A percentile compares a stretch with the other conserved stretches of the same genome.
phyloP scores from a whole-genome alignment of 129 eudicot species.

The Oenanthe sinensis region DNA sequence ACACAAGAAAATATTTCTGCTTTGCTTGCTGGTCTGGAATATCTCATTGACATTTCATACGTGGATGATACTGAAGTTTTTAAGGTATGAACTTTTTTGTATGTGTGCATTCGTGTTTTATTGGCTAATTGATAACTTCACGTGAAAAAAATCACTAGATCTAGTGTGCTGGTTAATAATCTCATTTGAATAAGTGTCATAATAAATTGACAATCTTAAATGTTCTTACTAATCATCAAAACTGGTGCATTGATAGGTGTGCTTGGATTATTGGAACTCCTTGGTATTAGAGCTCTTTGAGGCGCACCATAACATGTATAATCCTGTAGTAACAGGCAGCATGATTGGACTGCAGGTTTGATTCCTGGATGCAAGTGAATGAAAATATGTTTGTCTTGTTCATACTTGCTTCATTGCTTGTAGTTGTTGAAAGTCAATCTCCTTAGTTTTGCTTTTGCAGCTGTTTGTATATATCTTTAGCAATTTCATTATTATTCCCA shows the following conservation, averaged over 20 bases:
- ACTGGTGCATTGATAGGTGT: constrained; percentile 44
- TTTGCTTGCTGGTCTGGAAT: constrained; percentile 71
- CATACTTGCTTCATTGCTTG: not conserved
- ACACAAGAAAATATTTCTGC: constrained; percentile 67
- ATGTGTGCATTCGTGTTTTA: not conserved
- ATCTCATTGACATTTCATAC: constrained; percentile 84
- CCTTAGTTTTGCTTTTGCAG: not conserved
- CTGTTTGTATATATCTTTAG: not conserved
- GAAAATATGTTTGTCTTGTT: not conserved
- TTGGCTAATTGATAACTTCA: not conserved
- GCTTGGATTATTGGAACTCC: constrained; percentile 98
- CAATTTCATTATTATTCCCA: not conserved
- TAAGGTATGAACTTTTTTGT: constrained; percentile 43
- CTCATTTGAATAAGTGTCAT: not conserved
- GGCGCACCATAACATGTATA: constrained; percentile 74
- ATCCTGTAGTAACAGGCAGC: constrained; percentile 54
- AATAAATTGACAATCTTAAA: not conserved
- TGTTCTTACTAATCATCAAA: not conserved
- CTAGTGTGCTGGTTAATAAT: not conserved
- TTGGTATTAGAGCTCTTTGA: constrained; percentile 82
- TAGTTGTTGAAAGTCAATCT: not conserved
- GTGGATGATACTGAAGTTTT: constrained; percentile 99
- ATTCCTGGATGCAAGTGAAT: not conserved
- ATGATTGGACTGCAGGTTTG: constrained; percentile 96
- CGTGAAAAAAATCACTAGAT: not conserved